A percentile compares a stretch with the other conserved stretches of the same genome.
Evolutionary conservation across 2,329 filamentous ascomycete species (phyloP).

Genomic region (Phyllosticta citrichinensis): DNA sequence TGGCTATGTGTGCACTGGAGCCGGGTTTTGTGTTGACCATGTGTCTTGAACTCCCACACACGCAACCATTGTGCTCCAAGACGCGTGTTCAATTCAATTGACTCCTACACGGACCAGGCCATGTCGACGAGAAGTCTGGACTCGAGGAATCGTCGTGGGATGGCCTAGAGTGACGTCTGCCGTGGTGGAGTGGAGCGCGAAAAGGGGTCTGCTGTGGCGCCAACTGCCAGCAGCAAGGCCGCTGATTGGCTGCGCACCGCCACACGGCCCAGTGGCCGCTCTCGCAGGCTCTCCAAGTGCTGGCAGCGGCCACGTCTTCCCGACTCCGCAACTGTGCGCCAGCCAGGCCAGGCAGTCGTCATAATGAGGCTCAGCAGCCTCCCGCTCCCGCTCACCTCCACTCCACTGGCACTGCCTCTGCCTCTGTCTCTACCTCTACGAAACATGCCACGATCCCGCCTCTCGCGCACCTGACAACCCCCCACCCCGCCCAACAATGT

Average conservation of each 20-base stretch:
- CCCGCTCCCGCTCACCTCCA: background rate
- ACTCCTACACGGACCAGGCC: no score
- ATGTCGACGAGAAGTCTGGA: no score
- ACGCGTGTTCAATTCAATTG: no score
- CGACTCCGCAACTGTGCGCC: background rate
- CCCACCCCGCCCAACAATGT: conserved; percentile 17
- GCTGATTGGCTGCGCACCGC: conserved; percentile 2
- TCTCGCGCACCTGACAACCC: background rate
- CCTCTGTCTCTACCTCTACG: no score
- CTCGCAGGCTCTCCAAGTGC: background rate
- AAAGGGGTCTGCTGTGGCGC: background rate
- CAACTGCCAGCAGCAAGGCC: background rate
- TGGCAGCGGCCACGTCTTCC: conserved; percentile 1
- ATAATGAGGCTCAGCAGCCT: conserved; percentile 5
- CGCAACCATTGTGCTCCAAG: no score
- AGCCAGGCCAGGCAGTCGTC: background rate
- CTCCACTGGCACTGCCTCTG: no score
- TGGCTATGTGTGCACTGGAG: background rate
- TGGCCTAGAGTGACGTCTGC: background rate
- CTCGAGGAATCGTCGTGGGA: no score
- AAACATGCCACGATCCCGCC: conserved; percentile 1
- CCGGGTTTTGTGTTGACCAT: no score
- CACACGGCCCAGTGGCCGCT: background rate
- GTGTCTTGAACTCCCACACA: no score
- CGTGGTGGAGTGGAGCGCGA: background rate